Evolutionary conservation across 345 rosid species (phyloP).

Genomic region (Citrus trifoliata): DNA sequence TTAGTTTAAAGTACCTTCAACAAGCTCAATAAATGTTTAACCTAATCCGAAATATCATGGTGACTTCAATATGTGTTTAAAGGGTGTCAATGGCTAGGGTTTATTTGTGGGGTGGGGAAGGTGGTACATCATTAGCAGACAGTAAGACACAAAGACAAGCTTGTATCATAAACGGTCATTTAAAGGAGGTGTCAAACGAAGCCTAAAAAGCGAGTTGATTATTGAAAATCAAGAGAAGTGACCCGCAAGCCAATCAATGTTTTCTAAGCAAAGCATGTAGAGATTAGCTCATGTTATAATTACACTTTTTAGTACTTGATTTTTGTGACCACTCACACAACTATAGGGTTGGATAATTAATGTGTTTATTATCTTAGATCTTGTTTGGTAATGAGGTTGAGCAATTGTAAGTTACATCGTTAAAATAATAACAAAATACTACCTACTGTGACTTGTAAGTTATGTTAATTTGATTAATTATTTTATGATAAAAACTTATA

Average conservation of each 20-base stretch:
- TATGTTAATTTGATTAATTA: too few species aligned
- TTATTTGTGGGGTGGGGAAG: neutral
- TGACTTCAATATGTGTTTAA: neutral
- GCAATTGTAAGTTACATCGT: accelerated
- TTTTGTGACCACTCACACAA: neutral
- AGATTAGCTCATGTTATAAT: neutral
- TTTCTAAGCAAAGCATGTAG: neutral
- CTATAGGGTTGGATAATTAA: neutral
- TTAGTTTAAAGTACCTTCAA: neutral
- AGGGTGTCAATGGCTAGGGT: neutral
- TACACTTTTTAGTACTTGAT: neutral
- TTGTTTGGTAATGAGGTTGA: too few species aligned
- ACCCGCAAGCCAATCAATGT: neutral
- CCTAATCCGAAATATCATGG: neutral
- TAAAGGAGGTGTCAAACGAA: neutral
- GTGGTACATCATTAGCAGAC: slow-evolving; percentile 17
- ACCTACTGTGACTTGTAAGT: accelerated
- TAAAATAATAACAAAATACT: accelerated
- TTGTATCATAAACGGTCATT: neutral
- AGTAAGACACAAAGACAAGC: neutral
- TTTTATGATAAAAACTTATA: too few species aligned
- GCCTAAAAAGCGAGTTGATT: neutral
- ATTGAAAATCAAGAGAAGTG: slow-evolving; percentile 7
- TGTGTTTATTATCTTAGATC: neutral
- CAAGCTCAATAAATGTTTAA: neutral